These are phyloP conservation scores for Suillus ampliporus DNA, from an alignment of 768 basidiomycete species.

Conservation along the genomic window DNA sequence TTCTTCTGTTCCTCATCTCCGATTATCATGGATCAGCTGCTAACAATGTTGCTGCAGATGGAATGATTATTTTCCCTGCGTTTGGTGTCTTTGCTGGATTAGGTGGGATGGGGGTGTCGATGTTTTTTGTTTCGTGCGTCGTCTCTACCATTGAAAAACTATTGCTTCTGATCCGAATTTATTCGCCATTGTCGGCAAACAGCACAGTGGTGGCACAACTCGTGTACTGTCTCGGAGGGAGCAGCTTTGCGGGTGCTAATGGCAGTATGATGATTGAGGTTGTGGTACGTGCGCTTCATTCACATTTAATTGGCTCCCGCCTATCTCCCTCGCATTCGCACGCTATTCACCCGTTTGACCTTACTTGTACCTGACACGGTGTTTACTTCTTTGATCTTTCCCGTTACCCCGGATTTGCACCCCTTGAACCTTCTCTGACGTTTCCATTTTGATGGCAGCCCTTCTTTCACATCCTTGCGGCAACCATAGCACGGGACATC, in stretches of 20 bases:
- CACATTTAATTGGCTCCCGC: background rate
- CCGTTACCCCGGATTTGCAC: slow-evolving; percentile 8
- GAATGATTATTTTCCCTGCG: slow-evolving; percentile 95
- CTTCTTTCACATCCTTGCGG: slow-evolving; percentile 93
- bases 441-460: slow-evolving; percentile 54
- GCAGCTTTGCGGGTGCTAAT: slow-evolving; percentile 88
- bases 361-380: slow-evolving; percentile 5
- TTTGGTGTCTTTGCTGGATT: slow-evolving; percentile 79
- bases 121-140: slow-evolving; percentile 88
- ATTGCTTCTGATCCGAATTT: background rate
- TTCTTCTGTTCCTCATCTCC: slow-evolving; percentile 4
- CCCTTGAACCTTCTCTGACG: slow-evolving; percentile 4
- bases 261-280: slow-evolving; percentile 99
- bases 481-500: slow-evolving; percentile 71
- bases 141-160: background rate
- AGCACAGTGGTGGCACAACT: slow-evolving; percentile 83
- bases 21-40: background rate
- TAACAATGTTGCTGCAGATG: slow-evolving; percentile 54
- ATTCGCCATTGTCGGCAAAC: slow-evolving; percentile 7
- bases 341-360: slow-evolving; percentile 5
- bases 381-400: background rate
- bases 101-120: slow-evolving; percentile 90
- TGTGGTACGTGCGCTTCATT: slow-evolving; percentile 61
- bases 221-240: slow-evolving; percentile 85
- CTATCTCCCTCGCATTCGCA: slow-evolving; percentile 3